These are phyloP conservation scores for Blepharisma japonicum DNA, from an alignment of 73 alveolate genomes.

Conservation along the genomic window DNA sequence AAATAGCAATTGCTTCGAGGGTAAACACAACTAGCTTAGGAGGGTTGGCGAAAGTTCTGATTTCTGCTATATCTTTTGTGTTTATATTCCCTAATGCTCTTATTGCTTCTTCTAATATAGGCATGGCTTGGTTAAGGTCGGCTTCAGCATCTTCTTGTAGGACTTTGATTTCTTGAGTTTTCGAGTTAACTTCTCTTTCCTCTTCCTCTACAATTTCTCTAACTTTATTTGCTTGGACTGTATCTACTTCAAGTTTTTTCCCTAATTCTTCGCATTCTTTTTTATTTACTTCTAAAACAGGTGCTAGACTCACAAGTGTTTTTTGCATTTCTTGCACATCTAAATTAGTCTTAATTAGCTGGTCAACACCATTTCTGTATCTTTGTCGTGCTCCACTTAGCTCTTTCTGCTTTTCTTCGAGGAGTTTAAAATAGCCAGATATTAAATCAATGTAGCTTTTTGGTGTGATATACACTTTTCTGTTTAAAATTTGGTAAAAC, in stretches of 20 bases:
- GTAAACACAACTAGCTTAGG: slow-evolving; percentile 80
- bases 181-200: slow-evolving; percentile 87
- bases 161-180: slow-evolving; percentile 71
- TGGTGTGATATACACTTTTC: slow-evolving; percentile 99
- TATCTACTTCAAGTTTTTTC: slow-evolving; percentile 46
- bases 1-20: slow-evolving; percentile 78
- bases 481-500: slow-evolving; percentile 62
- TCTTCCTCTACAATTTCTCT: slow-evolving; percentile 88
- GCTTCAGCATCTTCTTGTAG: slow-evolving; percentile 94
- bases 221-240: slow-evolving; percentile 62
- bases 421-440: slow-evolving; percentile 49
- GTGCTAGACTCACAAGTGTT: slow-evolving; percentile 85
- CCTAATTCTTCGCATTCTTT: slow-evolving; percentile 62
- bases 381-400: slow-evolving; percentile 62
- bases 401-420: slow-evolving; percentile 60
- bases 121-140: slow-evolving; percentile 90
- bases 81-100: slow-evolving; percentile 85
- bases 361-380: slow-evolving; percentile 55
- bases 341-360: slow-evolving; percentile 85
- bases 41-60: slow-evolving; percentile 76
- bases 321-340: slow-evolving; percentile 70
- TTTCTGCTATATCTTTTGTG: slow-evolving; percentile 52
- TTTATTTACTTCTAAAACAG: slow-evolving; percentile 80
- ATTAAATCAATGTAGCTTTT: slow-evolving; percentile 97
- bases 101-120: slow-evolving; percentile 88